Percentiles rank a stretch among this genome's conserved stretches.
These are phyloP conservation scores for Chrysophaeum taylorii DNA, from an alignment of 352 stramenopile genomes.

Conservation along the genomic window DNA sequence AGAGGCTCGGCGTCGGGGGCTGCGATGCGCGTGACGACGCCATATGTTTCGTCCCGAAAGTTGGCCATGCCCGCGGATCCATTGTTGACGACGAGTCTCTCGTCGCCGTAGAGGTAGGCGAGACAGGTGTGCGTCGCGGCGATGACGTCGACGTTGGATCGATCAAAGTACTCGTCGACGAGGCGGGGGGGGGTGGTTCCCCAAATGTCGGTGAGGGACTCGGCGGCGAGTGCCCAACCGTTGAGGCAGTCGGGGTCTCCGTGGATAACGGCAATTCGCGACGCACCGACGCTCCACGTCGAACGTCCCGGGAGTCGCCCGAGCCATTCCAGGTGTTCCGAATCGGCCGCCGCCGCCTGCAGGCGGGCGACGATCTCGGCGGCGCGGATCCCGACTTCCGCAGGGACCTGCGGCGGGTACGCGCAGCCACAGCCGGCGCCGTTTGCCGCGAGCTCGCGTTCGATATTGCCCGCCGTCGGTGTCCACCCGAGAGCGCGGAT, in stretches of 20 bases:
- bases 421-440: constrained; percentile 5
- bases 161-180: neutral
- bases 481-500: neutral
- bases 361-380: neutral
- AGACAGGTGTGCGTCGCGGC: constrained; percentile 1
- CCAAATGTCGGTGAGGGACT: neutral
- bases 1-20: neutral
- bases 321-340: neutral
- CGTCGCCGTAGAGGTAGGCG: neutral
- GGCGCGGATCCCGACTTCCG: neutral
- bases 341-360: neutral
- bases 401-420: neutral
- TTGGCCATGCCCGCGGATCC: constrained; percentile 2
- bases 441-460: neutral
- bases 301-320: neutral
- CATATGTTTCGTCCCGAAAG: neutral
- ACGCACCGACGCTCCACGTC: neutral
- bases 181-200: no score
- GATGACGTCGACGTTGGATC: neutral
- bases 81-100: neutral
- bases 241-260: constrained; percentile 6
- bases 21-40: constrained; percentile 4
- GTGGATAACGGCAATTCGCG: neutral
- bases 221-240: constrained; percentile 1
- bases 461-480: neutral